Evolutionary conservation across 805 yeast species (phyloP), one percentile per base, ranked within the genome.

Genomic region (Metschnikowia gruessii): DNA sequence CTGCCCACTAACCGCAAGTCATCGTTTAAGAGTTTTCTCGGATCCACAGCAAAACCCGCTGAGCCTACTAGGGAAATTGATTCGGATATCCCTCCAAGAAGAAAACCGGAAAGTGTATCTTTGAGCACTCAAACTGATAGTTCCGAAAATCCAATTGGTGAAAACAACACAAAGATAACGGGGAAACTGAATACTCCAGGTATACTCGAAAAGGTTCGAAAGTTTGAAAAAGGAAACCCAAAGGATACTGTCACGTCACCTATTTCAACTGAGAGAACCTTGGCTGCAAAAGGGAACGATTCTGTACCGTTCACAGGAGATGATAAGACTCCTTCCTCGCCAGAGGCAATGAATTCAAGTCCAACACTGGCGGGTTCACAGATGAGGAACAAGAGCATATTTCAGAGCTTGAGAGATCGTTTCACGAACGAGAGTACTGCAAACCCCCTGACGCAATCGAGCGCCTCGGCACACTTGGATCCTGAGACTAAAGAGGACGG

Each of bases 391-490:
- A 65, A 56, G 43, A 66, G 70, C 17, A 51, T 68, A n/a, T 68
- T 68, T 51, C 70, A 65, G 46, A 60, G 66, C 42, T 57, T 69
- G 40, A 61, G 66, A 22, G 68, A 66, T 37, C 57, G 65, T 41
- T 59, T 67, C 26, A 52, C 61, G 5, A 43, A 43, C 11, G 58
- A 55, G 17, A 43, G 31, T n/a, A 22, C 42, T 3, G 15, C 32
- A 12, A 37, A 35, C 34, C 2, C 40, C 9, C 17, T n/a, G 37
- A 18, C 17, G 29, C 33, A 17, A 32, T 15, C 34, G 2, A 16
- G 17, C 16, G 45, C 19, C 12, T 3, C 12, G 11, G 28, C 24
- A 21, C 24, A 21, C 24, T n/a, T n/a, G n/a, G n/a, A n/a, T n/a
- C n/a, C n/a, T n/a, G 28, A 40, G n/a, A 36, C 18, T 17, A 30